Base-by-base conservation (phyloP, 2,329 filamentous ascomycete genomes). In the Curvularia spicifera region DNA sequence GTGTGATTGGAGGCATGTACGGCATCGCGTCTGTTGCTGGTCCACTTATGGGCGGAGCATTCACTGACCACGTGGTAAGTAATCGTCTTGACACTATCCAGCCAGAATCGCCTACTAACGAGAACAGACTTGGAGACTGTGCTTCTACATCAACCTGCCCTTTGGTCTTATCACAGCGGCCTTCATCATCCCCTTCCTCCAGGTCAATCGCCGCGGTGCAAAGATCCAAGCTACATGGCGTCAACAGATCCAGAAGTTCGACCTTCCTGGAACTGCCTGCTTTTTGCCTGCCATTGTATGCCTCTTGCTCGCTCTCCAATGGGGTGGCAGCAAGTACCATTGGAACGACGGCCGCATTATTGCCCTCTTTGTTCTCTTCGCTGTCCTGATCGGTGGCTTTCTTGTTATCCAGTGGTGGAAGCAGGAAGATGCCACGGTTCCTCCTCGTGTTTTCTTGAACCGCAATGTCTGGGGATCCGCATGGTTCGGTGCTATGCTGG, bases 221-320 rank as follows among this genome's bases (percentile, higher is more conserved):
- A 76, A 78, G 50, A 59, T 66, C 8, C 63, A 70, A n/a, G 60
- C 62, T 12, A 75, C 75, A 26, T 78, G 69, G 66, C 77, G 68
- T 54, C 66, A 74, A 37, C 78, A 79, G 57, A 37, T 82, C 22
- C 60, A 74, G 59, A 78, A 81, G 59, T 80, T 83, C 61, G 81
- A 84, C 64, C 68, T 81, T n/a, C 67, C 74, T 37, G 82, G 81
- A 9, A 80, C 76, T 2, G 60, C 74, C 15, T 50, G 80, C 26
- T 77, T 83, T 64, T 61, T 83, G 29, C 80, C 80, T 0, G 78
- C 77, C 60, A 78, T 82, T 59, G 74, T 83, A 55, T 82, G 79
- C 65, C 68, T 83, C 37, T 71, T 83, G 9, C 76, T 83, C 33
- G 82, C 82, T 40, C 75, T 84, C 5, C 80, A 83, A 54, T 83